Evolutionary conservation across 768 basidiomycete species (phyloP), one percentile per base, ranked within the genome.

Genomic region (Saitozyma sp.): DNA sequence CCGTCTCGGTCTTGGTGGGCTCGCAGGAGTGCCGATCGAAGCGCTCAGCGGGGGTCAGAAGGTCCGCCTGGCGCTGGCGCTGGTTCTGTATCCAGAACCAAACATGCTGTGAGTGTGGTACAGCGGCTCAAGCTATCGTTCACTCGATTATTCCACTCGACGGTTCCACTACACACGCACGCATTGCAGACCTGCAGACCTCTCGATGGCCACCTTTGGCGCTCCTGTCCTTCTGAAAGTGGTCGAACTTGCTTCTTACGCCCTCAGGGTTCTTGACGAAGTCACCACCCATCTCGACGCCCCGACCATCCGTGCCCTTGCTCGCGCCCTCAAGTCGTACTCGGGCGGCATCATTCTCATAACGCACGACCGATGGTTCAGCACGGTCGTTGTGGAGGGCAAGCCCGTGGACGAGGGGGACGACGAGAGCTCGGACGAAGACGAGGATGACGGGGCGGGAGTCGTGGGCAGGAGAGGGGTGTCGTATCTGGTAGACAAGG

Each of bases 261-360:
- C 29, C 29, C 54, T 3, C 49, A 74, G 73, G 17, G 75, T 82
- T 0, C 69, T 82, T 20, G 82, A 82, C 62, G 88, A 89, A 73
- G 84, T 87, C 6, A 87, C 88, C 11, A 83, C 87, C n/a, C 88
- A 89, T 78, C 77, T 89, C 49, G 88, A 89, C 73, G 81, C 83
- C 48, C 82, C 84, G 29, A 88, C 86, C 3, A 85, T 88, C 40
- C 77, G 82, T 61, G 85, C 84, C 0, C 78, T 89, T 1, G 84
- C 85, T 0, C 78, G 80, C 19, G 83, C 85, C 8, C 79, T 89
- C 48, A 81, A 81, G 53, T 75, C 72, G 13, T 89, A 83, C 66
- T 78, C 76, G 37, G 87, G 88, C 0, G 86, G 84, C 0, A 70
- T 88, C 39, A 78, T 88, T 9, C 79, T 88, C n/a, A 84, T 88